Evolutionary conservation across 345 rosid species (phyloP).

Genomic region (Viola odorata): DNA sequence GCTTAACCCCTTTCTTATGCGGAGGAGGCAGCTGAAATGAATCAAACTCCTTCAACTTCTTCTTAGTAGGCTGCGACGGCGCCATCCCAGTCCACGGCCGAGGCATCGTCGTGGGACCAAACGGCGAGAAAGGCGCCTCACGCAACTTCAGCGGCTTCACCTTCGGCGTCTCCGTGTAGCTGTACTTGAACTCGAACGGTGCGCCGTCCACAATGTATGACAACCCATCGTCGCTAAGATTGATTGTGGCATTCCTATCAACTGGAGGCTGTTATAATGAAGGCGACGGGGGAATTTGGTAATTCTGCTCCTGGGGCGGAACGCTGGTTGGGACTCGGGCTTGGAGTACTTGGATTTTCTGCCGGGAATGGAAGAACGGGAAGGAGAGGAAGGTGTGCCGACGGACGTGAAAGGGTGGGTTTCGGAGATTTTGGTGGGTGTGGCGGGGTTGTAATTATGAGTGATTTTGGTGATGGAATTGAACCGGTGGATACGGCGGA

Average conservation of each 20-base stretch:
- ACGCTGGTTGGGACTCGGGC: slow-evolving; percentile 44
- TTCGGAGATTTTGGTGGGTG: slow-evolving; percentile 8
- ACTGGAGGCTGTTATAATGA: neutral
- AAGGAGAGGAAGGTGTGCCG: slow-evolving; percentile 75
- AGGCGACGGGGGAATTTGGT: slow-evolving; percentile 14
- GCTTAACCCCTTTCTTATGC: slow-evolving; percentile 79
- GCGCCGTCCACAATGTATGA: slow-evolving; percentile 76
- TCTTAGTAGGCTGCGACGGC: slow-evolving; percentile 69
- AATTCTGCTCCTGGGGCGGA: slow-evolving; percentile 20
- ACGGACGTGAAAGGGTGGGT: slow-evolving; percentile 40
- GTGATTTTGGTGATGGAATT: slow-evolving; percentile 47
- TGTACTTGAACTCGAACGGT: slow-evolving; percentile 91
- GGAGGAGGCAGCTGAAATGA: slow-evolving; percentile 72
- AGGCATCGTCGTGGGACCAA: slow-evolving; percentile 71
- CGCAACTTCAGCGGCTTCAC: slow-evolving; percentile 66
- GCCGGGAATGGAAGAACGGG: slow-evolving; percentile 69
- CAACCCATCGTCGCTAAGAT: slow-evolving; percentile 57
- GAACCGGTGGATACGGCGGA: slow-evolving; percentile 65
- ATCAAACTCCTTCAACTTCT: slow-evolving; percentile 77
- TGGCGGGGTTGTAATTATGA: slow-evolving; percentile 18
- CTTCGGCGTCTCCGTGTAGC: slow-evolving; percentile 91
- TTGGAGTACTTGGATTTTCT: slow-evolving; percentile 75
- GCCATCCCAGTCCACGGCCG: slow-evolving; percentile 98
- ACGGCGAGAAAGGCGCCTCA: slow-evolving; percentile 76
- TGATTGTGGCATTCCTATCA: slow-evolving; percentile 16